A percentile compares a stretch with the other conserved stretches of the same genome.
phyloP scores from a whole-genome alignment of 495 filamentous ascomycete species.

The Penicillium taxi region DNA sequence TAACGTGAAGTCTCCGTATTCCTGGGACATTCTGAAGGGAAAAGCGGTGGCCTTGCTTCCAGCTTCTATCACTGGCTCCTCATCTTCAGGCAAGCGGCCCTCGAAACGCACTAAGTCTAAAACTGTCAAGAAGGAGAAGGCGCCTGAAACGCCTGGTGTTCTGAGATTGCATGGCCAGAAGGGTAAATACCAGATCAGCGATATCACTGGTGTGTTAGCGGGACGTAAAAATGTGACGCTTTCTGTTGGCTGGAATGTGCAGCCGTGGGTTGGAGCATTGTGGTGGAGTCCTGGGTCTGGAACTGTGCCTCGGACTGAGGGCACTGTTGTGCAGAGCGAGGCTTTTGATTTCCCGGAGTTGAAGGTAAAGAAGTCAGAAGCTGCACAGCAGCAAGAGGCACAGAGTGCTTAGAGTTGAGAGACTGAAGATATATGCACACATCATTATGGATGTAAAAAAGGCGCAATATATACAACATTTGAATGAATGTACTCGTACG shows the following conservation, averaged over 20 bases:
- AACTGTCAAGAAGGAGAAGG: conserved; percentile 16
- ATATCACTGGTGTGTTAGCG: conserved; percentile 68
- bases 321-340: conserved; percentile 56
- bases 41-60: conserved; percentile 9
- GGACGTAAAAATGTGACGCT: conserved; percentile 64
- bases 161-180: conserved; percentile 69
- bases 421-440: no score
- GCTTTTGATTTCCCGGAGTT: conserved; percentile 66
- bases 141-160: conserved; percentile 42
- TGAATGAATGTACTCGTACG: no score
- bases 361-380: conserved; percentile 41
- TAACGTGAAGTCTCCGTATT: conserved; percentile 51
- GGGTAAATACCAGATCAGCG: conserved; percentile 91
- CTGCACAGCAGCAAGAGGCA: no score
- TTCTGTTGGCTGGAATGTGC: conserved; percentile 84
- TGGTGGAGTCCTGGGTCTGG: conserved; percentile 59
- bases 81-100: conserved; percentile 3
- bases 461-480: no score
- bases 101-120: conserved; percentile 11
- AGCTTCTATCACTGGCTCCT: conserved; percentile 12
- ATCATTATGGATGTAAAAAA: no score
- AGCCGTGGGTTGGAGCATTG: conserved; percentile 90
- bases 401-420: no score
- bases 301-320: conserved; percentile 51
- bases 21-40: conserved; percentile 34